Conservation (phyloP, 1,284 basidiomycete species). For the Apiotrichum siamense region DNA sequence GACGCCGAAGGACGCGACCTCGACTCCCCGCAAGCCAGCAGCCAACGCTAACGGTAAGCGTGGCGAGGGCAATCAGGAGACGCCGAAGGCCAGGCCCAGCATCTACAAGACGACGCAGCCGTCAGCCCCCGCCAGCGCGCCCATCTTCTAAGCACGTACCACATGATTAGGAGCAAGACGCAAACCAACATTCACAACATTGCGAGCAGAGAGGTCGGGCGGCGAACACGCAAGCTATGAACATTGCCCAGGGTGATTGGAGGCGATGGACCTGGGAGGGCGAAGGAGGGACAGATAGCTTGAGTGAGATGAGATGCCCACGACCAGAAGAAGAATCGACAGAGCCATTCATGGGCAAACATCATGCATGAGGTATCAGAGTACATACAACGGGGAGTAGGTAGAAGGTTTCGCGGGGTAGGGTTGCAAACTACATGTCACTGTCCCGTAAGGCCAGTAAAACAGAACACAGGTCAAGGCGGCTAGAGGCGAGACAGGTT, state of each 20-base stretch:
- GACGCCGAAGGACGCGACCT: not conserved
- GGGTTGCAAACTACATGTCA: not conserved
- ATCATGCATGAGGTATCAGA: not conserved
- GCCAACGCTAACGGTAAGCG: not conserved
- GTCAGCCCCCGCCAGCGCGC: conserved; percentile 9
- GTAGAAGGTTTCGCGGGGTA: not conserved
- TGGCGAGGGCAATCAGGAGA: not conserved
- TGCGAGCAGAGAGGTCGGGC: not conserved
- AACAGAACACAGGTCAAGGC: too few relatives aligned
- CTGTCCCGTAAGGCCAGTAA: too few relatives aligned
- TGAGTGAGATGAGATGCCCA: too few relatives aligned
- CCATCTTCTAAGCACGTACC: conserved; percentile 9
- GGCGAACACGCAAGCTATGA: too few relatives aligned
- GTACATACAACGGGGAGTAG: not conserved
- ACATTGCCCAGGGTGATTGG: too few relatives aligned
- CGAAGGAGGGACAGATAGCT: too few relatives aligned
- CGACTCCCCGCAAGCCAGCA: not conserved
- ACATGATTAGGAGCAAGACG: too few relatives aligned
- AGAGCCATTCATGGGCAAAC: too few relatives aligned
- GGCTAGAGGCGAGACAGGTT: too few relatives aligned
- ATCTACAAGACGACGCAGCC: conserved; percentile 25
- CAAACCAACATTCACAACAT: not conserved
- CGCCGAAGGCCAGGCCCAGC: conserved; percentile 21
- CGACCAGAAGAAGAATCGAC: too few relatives aligned
- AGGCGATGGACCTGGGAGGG: too few relatives aligned